A percentile compares a stretch with the other conserved stretches of the same genome.
These are phyloP conservation scores for Fusarium buxicola DNA, from an alignment of 2,329 filamentous ascomycete species.

Conservation along the genomic window DNA sequence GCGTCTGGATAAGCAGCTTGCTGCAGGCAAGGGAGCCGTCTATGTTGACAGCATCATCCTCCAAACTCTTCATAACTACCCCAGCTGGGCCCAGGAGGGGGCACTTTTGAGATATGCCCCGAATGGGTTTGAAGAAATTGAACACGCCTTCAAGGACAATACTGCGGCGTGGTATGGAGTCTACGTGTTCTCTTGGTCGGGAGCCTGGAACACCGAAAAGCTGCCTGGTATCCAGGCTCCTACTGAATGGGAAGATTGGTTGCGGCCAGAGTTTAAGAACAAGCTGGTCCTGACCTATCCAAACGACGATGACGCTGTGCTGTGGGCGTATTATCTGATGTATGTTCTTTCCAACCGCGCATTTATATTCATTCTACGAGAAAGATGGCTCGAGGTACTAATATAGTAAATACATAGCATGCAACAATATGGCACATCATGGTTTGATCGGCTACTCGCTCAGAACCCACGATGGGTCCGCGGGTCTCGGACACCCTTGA, in stretches of 20 bases:
- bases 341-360: slow-evolving; percentile 39
- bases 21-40: slow-evolving; percentile 46
- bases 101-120: slow-evolving; percentile 63
- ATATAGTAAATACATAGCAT: slow-evolving; percentile 41
- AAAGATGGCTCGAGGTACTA: background rate
- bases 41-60: slow-evolving; percentile 57
- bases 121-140: slow-evolving; percentile 57
- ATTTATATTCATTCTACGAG: background rate
- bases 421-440: slow-evolving; percentile 55
- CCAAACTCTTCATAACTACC: slow-evolving; percentile 64
- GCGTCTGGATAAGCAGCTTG: slow-evolving; percentile 59
- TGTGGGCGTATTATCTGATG: slow-evolving; percentile 63
- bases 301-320: slow-evolving; percentile 68
- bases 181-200: slow-evolving; percentile 53
- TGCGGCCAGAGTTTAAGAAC: slow-evolving; percentile 63
- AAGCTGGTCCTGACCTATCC: slow-evolving; percentile 67
- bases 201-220: slow-evolving; percentile 47
- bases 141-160: slow-evolving; percentile 52
- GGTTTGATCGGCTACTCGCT: slow-evolving; percentile 60
- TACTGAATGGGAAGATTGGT: slow-evolving; percentile 54
- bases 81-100: slow-evolving; percentile 61
- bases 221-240: slow-evolving; percentile 49
- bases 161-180: slow-evolving; percentile 55
- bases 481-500: slow-evolving; percentile 58
- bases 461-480: slow-evolving; percentile 67